Evolutionary conservation across 768 basidiomycete genomes (phyloP).

Genomic region (Cubamyces sp.): DNA sequence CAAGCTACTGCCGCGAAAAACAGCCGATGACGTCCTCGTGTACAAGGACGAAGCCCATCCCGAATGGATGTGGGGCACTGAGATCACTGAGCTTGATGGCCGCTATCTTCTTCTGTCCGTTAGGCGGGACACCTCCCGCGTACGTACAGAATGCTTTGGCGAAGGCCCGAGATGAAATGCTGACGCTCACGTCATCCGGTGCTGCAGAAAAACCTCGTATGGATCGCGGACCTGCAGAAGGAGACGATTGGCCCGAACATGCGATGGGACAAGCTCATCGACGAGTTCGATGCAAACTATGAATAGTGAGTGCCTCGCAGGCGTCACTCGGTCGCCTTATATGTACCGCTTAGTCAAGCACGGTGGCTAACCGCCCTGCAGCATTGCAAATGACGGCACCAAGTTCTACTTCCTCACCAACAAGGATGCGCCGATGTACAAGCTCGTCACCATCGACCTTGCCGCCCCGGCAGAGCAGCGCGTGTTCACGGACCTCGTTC

Average conservation of each 20-base stretch:
- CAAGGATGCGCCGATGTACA: slow-evolving; percentile 65
- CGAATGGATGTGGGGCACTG: slow-evolving; percentile 63
- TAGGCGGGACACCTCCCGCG: slow-evolving; percentile 64
- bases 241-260: slow-evolving; percentile 65
- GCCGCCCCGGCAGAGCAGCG: slow-evolving; percentile 45
- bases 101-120: slow-evolving; percentile 62
- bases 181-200: neutral
- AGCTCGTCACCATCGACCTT: slow-evolving; percentile 67
- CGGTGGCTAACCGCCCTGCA: slow-evolving; percentile 32
- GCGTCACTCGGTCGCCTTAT: slow-evolving; percentile 4
- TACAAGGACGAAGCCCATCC: slow-evolving; percentile 66
- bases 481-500: slow-evolving; percentile 61
- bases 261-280: slow-evolving; percentile 71
- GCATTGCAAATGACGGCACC: slow-evolving; percentile 66
- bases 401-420: slow-evolving; percentile 70
- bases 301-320: slow-evolving; percentile 50
- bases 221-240: slow-evolving; percentile 69
- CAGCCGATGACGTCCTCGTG: slow-evolving; percentile 72
- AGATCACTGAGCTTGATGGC: slow-evolving; percentile 63
- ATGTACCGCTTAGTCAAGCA: neutral
- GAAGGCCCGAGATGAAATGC: neutral
- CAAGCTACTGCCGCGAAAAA: neutral
- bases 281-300: slow-evolving; percentile 72
- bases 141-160: slow-evolving; percentile 35
- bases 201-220: slow-evolving; percentile 70